Conservation (phyloP, 148 eudicot genomes). For the Camellia lanceoleosa region DNA sequence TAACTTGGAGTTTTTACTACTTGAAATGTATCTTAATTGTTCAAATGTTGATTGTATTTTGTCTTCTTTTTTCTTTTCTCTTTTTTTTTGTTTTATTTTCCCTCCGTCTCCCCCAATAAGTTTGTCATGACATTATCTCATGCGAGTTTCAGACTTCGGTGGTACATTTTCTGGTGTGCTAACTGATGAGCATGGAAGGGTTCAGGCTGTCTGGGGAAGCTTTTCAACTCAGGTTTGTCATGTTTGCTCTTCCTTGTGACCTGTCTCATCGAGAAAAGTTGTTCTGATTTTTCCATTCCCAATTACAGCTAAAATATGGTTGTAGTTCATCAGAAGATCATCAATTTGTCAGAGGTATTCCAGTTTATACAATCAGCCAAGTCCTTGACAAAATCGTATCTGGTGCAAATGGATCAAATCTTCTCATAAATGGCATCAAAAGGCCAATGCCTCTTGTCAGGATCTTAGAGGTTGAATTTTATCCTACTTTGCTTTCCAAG, state of each 20-base stretch:
- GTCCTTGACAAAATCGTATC: slow-evolving; percentile 75
- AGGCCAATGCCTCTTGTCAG: slow-evolving; percentile 90
- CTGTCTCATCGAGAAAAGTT: slow-evolving; percentile 5
- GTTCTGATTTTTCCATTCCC: slow-evolving; percentile 22
- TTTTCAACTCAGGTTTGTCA: slow-evolving; percentile 85
- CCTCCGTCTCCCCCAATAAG: not conserved
- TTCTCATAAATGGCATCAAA: slow-evolving; percentile 77
- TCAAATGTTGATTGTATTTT: not conserved
- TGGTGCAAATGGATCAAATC: slow-evolving; percentile 71
- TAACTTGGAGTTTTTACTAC: slow-evolving; percentile 21
- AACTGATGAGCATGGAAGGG: slow-evolving; percentile 86
- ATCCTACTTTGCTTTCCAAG: slow-evolving; percentile 89
- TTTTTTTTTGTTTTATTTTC: too few species aligned
- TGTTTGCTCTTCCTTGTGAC: not conserved
- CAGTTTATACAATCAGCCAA: slow-evolving; percentile 73
- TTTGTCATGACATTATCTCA: slow-evolving; percentile 8
- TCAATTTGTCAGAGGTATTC: slow-evolving; percentile 94
- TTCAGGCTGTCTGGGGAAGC: slow-evolving; percentile 96
- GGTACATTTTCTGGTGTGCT: slow-evolving; percentile 90
- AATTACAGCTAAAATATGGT: slow-evolving; percentile 68
- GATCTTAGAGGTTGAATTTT: slow-evolving; percentile 87
- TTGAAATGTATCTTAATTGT: not conserved
- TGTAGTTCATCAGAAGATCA: slow-evolving; percentile 81
- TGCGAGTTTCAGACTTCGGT: slow-evolving; percentile 68
- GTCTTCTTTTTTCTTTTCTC: not conserved